Base-by-base conservation (phyloP, 2,329 filamentous ascomycete genomes). In the Keithomyces neogunnii region DNA sequence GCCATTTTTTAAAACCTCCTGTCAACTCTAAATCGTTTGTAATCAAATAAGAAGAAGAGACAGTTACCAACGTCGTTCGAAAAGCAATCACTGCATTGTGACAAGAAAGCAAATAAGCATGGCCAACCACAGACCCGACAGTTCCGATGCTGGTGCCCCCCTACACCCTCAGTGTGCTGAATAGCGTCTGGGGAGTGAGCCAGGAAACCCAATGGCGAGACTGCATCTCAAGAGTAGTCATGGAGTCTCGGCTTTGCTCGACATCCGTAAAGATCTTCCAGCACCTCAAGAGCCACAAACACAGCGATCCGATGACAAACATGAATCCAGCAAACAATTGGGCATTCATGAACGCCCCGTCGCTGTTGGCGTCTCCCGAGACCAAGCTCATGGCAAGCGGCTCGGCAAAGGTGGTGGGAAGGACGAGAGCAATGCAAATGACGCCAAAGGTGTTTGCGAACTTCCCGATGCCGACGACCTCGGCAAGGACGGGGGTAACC, bases 311-410 rank as follows among this genome's bases (percentile, higher is more conserved):
- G 1, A 66, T 75, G n/a, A 84, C 62, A 61, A 83, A 85, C 76
- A 83, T 82, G 60, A 76, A 76, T 0, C 78, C 81, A 0, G 77
- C 73, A 58, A 82, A 85, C 1, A 85, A 57, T 59, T 84, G 81
- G 2, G 80, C 75, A 10, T 77, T 73, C 0, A 80, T 69, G 57
- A 82, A 85, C 13, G 44, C 30, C 13, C 64, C 71, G 31, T 28
- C 36, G 0, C 69, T 38, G 4, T 28, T 36, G 0, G 69, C 26
- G 3, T 71, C 68, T 0, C 71, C 72, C n/a, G 72, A 71, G 6
- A 61, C 60, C 49, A 82, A 73, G 54, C 78, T 71, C 39, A 83
- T 67, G 1, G 74, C 78, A 50, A 82, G 79, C 0, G 76, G 66
- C 55, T 69, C 66, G 3, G 63, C 63, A 55, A 70, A 81, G 0